Conservation (phyloP, 2,329 filamentous ascomycete species). For the Fusarium sp. region DNA sequence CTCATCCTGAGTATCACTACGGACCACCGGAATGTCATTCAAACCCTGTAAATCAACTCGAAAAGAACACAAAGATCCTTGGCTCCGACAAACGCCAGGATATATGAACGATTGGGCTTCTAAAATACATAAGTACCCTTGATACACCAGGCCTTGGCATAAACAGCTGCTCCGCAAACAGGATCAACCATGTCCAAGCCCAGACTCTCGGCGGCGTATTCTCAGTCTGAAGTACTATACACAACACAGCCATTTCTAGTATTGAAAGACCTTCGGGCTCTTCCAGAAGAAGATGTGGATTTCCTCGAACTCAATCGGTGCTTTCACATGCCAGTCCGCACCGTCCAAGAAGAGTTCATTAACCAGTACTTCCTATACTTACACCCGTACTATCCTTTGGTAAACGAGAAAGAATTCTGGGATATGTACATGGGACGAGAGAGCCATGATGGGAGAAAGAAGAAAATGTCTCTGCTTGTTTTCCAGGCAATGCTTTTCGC, state of each 20-base stretch:
- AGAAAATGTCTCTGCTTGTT: conserved; percentile 18
- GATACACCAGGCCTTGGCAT: neutral
- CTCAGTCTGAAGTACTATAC: conserved; percentile 2
- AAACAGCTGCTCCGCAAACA: neutral
- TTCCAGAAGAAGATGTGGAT: conserved; percentile 9
- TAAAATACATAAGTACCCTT: neutral
- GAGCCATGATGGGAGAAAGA: neutral
- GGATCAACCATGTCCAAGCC: neutral
- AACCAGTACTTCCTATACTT: conserved; percentile 30
- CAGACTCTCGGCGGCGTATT: neutral
- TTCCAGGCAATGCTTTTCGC: conserved; percentile 35
- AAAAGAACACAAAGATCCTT: neutral
- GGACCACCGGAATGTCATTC: neutral
- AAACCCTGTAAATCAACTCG: neutral
- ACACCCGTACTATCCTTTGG: conserved; percentile 30
- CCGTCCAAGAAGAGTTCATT: conserved; percentile 15
- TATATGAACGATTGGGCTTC: neutral
- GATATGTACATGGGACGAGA: conserved; percentile 21
- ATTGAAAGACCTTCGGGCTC: neutral
- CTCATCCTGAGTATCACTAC: neutral
- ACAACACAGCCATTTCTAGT: neutral
- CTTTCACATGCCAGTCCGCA: conserved; percentile 2
- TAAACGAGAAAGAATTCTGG: conserved; percentile 34
- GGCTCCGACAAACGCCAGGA: rapidly evolving
- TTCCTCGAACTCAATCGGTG: conserved; percentile 9